phyloP scores from a whole-genome alignment of 768 basidiomycete species.

The Amyloporia xantha region DNA sequence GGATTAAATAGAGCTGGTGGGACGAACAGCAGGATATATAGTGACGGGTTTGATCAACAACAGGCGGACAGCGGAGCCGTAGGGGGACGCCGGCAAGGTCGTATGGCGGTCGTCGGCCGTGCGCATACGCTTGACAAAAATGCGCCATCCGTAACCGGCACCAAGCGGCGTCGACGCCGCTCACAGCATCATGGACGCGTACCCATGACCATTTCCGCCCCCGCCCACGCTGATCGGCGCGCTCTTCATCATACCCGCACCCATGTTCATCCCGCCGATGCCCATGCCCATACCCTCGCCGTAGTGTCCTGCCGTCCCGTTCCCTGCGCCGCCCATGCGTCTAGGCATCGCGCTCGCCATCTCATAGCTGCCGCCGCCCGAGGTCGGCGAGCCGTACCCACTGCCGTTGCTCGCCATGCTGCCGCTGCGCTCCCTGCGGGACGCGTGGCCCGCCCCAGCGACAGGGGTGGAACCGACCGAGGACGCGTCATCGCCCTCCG shows the following conservation, averaged over 20 bases:
- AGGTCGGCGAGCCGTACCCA: slow-evolving; percentile 16
- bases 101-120: background rate
- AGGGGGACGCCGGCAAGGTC: background rate
- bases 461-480: slow-evolving; percentile 32
- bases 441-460: too few species aligned
- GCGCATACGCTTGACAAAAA: background rate
- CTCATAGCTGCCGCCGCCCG: slow-evolving; percentile 18
- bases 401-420: slow-evolving; percentile 28
- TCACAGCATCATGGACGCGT: slow-evolving; percentile 34
- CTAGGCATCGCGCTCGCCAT: slow-evolving; percentile 22
- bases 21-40: background rate
- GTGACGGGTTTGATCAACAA: background rate
- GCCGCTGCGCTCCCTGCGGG: slow-evolving; percentile 28
- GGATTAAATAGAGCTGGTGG: background rate
- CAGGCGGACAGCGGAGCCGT: background rate
- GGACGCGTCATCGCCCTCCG: slow-evolving; percentile 33
- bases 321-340: slow-evolving; percentile 20
- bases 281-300: slow-evolving; percentile 19
- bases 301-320: slow-evolving; percentile 19
- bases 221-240: slow-evolving; percentile 32
- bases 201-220: slow-evolving; percentile 31
- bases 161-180: background rate
- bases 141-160: background rate
- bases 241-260: slow-evolving; percentile 26
- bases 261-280: slow-evolving; percentile 29